Evolutionary conservation across 306 rosid genomes (phyloP).

Genomic region (Purshia tridentata): DNA sequence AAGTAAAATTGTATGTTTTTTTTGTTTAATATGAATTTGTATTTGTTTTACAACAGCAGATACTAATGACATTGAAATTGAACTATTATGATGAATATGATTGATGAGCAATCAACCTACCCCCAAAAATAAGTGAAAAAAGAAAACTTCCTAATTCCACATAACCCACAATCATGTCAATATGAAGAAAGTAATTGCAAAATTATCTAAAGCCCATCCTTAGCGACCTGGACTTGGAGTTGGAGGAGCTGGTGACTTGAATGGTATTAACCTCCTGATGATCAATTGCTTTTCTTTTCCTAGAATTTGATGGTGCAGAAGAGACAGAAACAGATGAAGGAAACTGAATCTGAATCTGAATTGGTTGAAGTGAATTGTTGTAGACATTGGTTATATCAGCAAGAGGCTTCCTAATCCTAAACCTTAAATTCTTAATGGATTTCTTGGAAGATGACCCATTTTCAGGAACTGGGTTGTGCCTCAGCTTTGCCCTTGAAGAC

Average conservation of each 20-base stretch:
- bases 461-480: not conserved
- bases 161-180: not conserved
- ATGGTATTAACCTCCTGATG: not conserved
- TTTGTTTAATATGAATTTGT: too few species aligned
- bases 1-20: too few species aligned
- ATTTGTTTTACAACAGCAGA: too few species aligned
- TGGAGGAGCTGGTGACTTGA: not conserved
- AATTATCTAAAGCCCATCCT: conserved; percentile 20
- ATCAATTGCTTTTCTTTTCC: not conserved
- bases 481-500: not conserved
- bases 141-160: not conserved
- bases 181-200: not conserved
- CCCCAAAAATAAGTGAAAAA: not conserved
- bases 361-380: not conserved
- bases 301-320: not conserved
- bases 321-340: not conserved
- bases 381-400: conserved; percentile 8
- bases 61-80: too few species aligned
- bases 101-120: not conserved
- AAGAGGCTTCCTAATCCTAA: conserved; percentile 4
- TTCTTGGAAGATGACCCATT: not conserved
- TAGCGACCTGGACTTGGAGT: conserved; percentile 3
- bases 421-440: not conserved
- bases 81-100: not conserved
- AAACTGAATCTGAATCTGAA: too few species aligned